phyloP scores from a whole-genome alignment of 2,329 filamentous ascomycete species.

The Calonectria henricotiae region DNA sequence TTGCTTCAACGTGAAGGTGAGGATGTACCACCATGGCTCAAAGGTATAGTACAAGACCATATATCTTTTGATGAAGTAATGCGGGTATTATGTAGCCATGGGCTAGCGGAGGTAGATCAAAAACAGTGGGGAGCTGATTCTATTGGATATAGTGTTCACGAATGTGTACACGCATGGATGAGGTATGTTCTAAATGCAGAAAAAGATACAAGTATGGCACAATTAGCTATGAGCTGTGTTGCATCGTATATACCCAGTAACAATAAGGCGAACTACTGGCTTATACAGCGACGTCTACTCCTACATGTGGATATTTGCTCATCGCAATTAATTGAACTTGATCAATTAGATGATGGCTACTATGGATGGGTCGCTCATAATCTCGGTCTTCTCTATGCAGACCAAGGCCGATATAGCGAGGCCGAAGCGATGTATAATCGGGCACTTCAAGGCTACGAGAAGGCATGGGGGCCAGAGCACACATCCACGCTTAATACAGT shows the following conservation, averaged over 20 bases:
- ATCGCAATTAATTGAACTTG: background rate
- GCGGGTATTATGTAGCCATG: constrained; percentile 52
- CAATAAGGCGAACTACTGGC: constrained; percentile 29
- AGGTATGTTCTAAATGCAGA: constrained; percentile 50
- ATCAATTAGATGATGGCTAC: background rate
- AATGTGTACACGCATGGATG: constrained; percentile 57
- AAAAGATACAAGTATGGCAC: constrained; percentile 3
- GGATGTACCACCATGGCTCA: constrained; percentile 47
- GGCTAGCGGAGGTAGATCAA: constrained; percentile 51
- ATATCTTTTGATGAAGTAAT: constrained; percentile 52
- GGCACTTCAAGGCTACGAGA: no score
- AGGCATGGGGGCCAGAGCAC: constrained; percentile 12
- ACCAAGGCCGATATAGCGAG: constrained; percentile 49
- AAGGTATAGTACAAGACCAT: constrained; percentile 43
- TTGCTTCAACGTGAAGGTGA: constrained; percentile 52
- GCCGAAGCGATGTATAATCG: constrained; percentile 53
- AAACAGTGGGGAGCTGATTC: constrained; percentile 37
- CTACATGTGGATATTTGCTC: constrained; percentile 40
- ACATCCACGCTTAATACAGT: background rate
- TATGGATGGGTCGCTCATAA: constrained; percentile 26
- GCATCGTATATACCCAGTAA: constrained; percentile 35
- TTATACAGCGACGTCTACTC: constrained; percentile 44
- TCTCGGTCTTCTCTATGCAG: constrained; percentile 53
- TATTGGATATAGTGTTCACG: constrained; percentile 55
- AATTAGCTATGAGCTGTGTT: constrained; percentile 35